phyloP scores from a whole-genome alignment of 805 yeast genomes.

The Spathaspora girioi region DNA sequence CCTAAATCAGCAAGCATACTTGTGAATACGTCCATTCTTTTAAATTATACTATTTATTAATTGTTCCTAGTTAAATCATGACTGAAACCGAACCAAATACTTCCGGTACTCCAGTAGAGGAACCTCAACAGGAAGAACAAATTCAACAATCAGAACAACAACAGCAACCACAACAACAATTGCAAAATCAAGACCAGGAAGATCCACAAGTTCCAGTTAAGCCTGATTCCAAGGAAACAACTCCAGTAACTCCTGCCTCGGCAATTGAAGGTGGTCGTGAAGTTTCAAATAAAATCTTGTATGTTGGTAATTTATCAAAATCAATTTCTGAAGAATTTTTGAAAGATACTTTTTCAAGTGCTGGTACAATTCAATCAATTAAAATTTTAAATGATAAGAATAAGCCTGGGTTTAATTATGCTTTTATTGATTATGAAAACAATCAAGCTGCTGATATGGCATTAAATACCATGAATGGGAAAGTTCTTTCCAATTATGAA shows the following conservation, averaged over 20 bases:
- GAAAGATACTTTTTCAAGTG: conserved; percentile 57
- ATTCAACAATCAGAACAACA: not conserved
- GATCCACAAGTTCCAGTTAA: not conserved
- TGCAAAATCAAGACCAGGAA: not conserved
- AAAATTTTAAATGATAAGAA: conserved; percentile 77
- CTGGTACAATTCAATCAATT: conserved; percentile 59
- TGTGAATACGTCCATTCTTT: not conserved
- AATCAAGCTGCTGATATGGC: conserved; percentile 62
- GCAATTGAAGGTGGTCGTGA: conserved; percentile 83
- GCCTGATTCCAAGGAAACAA: not conserved
- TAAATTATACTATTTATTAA: not conserved
- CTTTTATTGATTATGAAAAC: conserved; percentile 71
- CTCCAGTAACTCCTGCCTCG: conserved; percentile 48
- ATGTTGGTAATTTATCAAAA: conserved; percentile 73
- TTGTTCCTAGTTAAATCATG: not conserved
- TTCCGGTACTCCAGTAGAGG: not conserved
- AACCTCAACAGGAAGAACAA: not conserved
- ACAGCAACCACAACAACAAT: not conserved
- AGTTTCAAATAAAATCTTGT: conserved; percentile 64
- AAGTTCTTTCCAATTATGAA: conserved; percentile 49
- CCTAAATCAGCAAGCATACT: not conserved
- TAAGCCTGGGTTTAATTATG: conserved; percentile 70
- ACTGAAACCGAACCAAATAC: not conserved
- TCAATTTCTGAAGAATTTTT: conserved; percentile 61
- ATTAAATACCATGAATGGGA: conserved; percentile 56